phyloP scores from a whole-genome alignment of 768 basidiomycete species.

The Amanita muscaria region DNA sequence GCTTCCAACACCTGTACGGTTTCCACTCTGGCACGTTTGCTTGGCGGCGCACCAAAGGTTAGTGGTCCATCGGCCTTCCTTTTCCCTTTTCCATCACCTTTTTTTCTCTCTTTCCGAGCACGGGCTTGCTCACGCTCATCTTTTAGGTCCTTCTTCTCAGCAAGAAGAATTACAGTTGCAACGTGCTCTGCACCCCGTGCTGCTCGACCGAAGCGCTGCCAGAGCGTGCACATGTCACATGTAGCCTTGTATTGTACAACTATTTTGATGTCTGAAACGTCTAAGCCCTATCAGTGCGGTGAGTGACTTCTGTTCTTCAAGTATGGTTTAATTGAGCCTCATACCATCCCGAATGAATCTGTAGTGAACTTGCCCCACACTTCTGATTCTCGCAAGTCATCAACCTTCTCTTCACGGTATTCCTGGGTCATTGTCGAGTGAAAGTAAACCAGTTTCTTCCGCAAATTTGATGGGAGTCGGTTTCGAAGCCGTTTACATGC shows the following conservation, averaged over 20 bases:
- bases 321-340: conserved; percentile 7
- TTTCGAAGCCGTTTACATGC: conserved; percentile 10
- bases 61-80: too few species aligned
- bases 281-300: conserved; percentile 22
- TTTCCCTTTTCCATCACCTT: too few species aligned
- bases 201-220: conserved; percentile 27
- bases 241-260: conserved; percentile 26
- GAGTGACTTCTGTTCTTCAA: conserved; percentile 1
- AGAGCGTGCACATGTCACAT: conserved; percentile 18
- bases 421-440: conserved; percentile 19
- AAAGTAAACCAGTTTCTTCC: conserved; percentile 18
- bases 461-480: conserved; percentile 7
- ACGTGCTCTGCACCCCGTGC: conserved; percentile 11
- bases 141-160: conserved; percentile 19
- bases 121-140: conserved; percentile 8
- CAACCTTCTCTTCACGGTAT: conserved; percentile 12
- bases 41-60: too few species aligned
- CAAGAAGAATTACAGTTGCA: conserved; percentile 19
- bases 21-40: too few species aligned
- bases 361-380: conserved; percentile 21
- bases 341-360: conserved; percentile 28
- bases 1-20: too few species aligned
- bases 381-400: conserved; percentile 12
- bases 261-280: conserved; percentile 24
- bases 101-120: too few species aligned